These are phyloP conservation scores for Ocimum tenuiflorum DNA, from an alignment of 257 asterid species.

Conservation along the genomic window DNA sequence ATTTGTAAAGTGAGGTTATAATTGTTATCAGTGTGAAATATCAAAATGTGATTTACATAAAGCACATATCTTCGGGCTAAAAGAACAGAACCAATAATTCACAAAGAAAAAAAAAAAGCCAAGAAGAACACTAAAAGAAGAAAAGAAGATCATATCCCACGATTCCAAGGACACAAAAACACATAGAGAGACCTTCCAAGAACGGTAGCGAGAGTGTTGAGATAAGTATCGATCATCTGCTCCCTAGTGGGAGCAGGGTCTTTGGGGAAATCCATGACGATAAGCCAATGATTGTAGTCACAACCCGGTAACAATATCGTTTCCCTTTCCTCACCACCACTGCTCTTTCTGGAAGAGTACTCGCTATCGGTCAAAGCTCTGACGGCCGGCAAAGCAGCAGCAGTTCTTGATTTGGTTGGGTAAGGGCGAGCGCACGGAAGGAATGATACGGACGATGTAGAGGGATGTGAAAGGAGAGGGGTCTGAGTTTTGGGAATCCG, in stretches of 20 bases:
- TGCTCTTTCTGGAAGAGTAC: conserved; percentile 51
- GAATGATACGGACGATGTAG: conserved; percentile 38
- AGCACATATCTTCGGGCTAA: neutral
- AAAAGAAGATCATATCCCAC: neutral
- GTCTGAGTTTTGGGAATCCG: conserved; percentile 24
- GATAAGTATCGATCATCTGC: conserved; percentile 97
- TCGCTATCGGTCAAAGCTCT: conserved; percentile 58
- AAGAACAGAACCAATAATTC: too few relatives aligned
- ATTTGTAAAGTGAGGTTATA: too few relatives aligned
- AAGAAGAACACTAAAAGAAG: neutral
- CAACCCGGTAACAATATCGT: conserved; percentile 96
- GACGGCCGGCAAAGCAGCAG: conserved; percentile 32
- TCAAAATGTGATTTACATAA: too few relatives aligned
- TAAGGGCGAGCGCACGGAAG: conserved; percentile 32
- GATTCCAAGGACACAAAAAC: neutral
- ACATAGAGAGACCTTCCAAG: conserved; percentile 64
- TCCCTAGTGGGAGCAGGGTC: conserved; percentile 98
- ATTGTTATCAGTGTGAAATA: too few relatives aligned
- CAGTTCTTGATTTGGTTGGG: conserved; percentile 31
- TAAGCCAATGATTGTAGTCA: conserved; percentile 95
- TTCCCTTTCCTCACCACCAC: conserved; percentile 66
- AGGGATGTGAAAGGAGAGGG: conserved; percentile 28
- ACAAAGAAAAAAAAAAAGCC: neutral
- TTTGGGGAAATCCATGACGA: conserved; percentile 96
- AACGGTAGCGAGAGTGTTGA: conserved; percentile 79